Evolutionary conservation across 108 stramenopile genomes (phyloP), one percentile per base, ranked within the genome.

Genomic region (Nannochloropsis gaditana): DNA sequence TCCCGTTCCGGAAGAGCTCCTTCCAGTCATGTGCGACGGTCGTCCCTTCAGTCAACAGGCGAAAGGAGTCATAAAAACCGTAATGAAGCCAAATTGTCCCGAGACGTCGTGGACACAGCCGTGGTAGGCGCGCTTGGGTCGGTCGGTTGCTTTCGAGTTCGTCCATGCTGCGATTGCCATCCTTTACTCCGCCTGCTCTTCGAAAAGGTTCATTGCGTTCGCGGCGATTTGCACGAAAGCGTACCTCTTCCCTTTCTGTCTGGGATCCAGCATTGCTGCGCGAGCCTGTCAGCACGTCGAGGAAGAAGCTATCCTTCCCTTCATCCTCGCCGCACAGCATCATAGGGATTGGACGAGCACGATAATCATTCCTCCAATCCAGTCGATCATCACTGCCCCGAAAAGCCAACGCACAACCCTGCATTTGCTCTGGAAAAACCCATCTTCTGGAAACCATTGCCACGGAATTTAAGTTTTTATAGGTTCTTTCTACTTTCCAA

Each of bases 1-100:
- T 73, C 59, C 59, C 59, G 59, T 73, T 73, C 59, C 59, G 59
- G n/a, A 73, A 73, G 59, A n/a, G n/a, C 5, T n/a, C n/a, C 59
- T n/a, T n/a, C 59, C 59, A 73, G 59, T 73, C 59, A 15, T 73
- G 5, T 15, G 59, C 59, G 59, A 73, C 19, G 6, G 59, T 73
- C 19, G 59, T 73, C 19, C 59, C 59, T 2, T n/a, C n/a, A n/a
- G 1, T 73, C 8, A 73, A n/a, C 59, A 73, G 59, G 59, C 59
- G 59, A n/a, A 73, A 73, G 59, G 59, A 73, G 15, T 73, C 19
- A n/a, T 73, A 73, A 73, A 73, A 73, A n/a, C 59, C 59, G 59
- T 73, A 73, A 73, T 73, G 59, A 73, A 73, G 59, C 59, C 15
- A 15, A n/a, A n/a, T 15, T 2, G n/a, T 15, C 19, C 59, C 8